Evolutionary conservation across 106 monocot genomes (phyloP).

Genomic region (Agapanthus africanus): DNA sequence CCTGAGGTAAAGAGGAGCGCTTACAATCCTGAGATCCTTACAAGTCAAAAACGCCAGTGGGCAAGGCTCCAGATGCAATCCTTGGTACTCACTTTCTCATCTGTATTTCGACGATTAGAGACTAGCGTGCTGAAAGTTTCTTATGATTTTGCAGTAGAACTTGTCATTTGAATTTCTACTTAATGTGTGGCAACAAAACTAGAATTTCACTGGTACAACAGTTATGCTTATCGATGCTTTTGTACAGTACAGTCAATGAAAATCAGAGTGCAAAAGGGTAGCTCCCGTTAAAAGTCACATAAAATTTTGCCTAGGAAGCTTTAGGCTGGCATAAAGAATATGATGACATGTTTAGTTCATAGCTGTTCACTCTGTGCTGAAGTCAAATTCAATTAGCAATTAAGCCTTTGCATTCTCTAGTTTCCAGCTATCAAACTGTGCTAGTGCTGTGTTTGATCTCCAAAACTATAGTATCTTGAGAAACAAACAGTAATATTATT

Average conservation of each 20-base stretch:
- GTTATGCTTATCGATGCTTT: background rate
- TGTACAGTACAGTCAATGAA: background rate
- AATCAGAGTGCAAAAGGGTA: too few species aligned
- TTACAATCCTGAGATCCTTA: constrained; percentile 95
- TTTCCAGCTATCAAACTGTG: too few species aligned
- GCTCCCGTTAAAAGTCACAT: too few species aligned
- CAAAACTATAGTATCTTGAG: too few species aligned
- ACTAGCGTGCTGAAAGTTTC: background rate
- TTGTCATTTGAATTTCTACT: background rate
- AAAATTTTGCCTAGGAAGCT: too few species aligned
- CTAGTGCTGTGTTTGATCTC: too few species aligned
- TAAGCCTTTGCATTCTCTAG: too few species aligned
- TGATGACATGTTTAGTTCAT: too few species aligned
- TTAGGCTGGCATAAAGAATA: too few species aligned
- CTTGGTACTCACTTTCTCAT: constrained; percentile 36
- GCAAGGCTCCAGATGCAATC: constrained; percentile 74
- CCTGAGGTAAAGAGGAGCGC: constrained; percentile 57
- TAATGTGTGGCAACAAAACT: background rate
- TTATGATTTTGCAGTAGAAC: background rate
- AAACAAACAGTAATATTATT: too few species aligned
- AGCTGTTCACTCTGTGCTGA: too few species aligned
- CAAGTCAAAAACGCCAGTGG: constrained; percentile 95
- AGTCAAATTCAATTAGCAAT: too few species aligned
- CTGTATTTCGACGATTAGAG: background rate
- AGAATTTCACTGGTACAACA: background rate